Conservation (phyloP, 129 eudicot species). For the Flaveria trinervia region DNA sequence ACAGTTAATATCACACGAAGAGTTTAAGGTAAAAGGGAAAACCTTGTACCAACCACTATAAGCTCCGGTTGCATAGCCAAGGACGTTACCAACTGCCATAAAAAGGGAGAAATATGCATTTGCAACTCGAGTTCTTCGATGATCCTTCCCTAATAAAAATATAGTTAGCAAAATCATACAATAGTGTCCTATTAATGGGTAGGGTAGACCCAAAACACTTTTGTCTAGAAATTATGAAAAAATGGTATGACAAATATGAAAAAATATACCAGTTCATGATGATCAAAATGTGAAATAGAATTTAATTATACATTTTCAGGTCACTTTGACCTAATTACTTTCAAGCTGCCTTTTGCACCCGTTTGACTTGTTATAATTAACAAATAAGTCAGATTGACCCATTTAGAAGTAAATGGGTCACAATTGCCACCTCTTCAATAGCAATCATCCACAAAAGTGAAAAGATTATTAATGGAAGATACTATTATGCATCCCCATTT, state of each 20-base stretch:
- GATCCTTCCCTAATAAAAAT: slow-evolving; percentile 71
- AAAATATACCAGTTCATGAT: neutral
- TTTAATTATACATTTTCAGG: no score
- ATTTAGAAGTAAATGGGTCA: no score
- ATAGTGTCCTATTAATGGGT: neutral
- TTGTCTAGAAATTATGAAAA: neutral
- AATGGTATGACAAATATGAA: neutral
- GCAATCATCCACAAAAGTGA: neutral
- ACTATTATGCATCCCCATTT: neutral
- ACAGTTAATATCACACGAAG: slow-evolving; percentile 73
- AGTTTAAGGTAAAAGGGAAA: slow-evolving; percentile 69
- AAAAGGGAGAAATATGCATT: slow-evolving; percentile 92
- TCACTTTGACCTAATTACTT: neutral
- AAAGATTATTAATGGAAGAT: neutral
- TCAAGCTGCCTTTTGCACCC: neutral
- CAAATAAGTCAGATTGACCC: neutral
- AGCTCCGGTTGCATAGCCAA: slow-evolving; percentile 95
- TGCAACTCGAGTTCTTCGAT: slow-evolving; percentile 94
- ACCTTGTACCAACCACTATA: slow-evolving; percentile 83
- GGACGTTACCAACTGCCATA: slow-evolving; percentile 93
- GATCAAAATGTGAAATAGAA: neutral
- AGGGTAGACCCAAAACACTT: neutral
- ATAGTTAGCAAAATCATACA: slow-evolving; percentile 20
- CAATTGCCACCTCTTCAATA: neutral
- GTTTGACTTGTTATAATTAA: neutral